Percentiles rank a stretch among this genome's conserved stretches.
Evolutionary conservation across 345 rosid species (phyloP).

Genomic region (Cardamine chenopodiifolia): DNA sequence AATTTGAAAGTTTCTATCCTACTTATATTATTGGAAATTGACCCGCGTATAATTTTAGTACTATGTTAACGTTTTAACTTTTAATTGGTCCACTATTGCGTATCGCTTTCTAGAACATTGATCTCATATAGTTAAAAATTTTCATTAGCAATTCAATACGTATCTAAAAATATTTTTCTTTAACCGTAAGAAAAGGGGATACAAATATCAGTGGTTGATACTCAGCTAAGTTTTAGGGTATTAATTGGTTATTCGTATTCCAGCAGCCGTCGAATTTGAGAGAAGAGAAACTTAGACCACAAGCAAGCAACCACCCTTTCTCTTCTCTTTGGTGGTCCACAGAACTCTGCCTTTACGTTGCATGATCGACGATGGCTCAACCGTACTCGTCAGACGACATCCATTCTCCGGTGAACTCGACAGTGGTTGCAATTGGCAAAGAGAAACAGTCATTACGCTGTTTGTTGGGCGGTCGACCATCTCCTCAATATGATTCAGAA

Average conservation of each 20-base stretch:
- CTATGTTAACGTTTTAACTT: background rate
- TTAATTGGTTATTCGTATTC: background rate
- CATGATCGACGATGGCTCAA: conserved; percentile 41
- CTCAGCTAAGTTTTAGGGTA: background rate
- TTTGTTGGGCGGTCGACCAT: conserved; percentile 78
- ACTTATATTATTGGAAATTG: background rate
- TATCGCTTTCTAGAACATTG: background rate
- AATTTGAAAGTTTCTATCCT: background rate
- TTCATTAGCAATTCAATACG: background rate
- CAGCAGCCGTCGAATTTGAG: conserved; percentile 14
- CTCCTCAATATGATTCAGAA: conserved; percentile 43
- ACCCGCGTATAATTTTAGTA: background rate
- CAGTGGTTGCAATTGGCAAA: conserved; percentile 66
- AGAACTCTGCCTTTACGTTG: background rate
- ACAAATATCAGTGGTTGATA: conserved; percentile 24
- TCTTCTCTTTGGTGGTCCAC: background rate
- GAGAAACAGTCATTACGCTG: conserved; percentile 71
- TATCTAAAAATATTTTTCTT: conserved; percentile 23
- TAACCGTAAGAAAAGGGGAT: conserved; percentile 19
- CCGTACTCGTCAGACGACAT: conserved; percentile 40
- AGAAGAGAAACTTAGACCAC: conserved; percentile 20
- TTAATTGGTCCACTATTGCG: background rate
- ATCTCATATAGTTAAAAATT: background rate
- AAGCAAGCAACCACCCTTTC: background rate
- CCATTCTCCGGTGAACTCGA: conserved; percentile 46